Evolutionary conservation across 2,329 filamentous ascomycete genomes (phyloP).

Genomic region (Tolypocladium capitatum): DNA sequence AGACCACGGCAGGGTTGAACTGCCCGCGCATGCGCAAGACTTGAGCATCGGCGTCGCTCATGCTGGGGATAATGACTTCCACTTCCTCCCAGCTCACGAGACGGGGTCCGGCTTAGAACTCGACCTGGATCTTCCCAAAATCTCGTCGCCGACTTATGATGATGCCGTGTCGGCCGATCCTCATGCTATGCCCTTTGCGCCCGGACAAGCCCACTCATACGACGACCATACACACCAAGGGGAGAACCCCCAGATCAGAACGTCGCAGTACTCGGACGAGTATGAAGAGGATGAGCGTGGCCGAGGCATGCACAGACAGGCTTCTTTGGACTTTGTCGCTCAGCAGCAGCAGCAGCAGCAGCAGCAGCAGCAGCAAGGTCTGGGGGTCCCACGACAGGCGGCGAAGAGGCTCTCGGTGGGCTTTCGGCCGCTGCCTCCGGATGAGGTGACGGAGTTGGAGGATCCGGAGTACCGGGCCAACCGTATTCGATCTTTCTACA

Average conservation of each 20-base stretch:
- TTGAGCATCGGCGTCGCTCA: slow-evolving; percentile 8
- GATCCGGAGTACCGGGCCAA: slow-evolving; percentile 92
- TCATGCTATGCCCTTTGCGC: not conserved
- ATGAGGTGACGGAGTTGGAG: slow-evolving; percentile 65
- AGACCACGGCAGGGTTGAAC: slow-evolving; percentile 1
- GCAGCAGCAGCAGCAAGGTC: slow-evolving; percentile 18
- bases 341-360: slow-evolving; percentile 15
- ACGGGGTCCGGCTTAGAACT: slow-evolving; percentile 19
- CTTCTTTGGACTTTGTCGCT: slow-evolving; percentile 5
- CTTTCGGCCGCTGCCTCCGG: slow-evolving; percentile 75
- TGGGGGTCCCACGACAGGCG: slow-evolving; percentile 42
- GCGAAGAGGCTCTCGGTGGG: slow-evolving; percentile 52
- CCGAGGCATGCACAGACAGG: slow-evolving; percentile 19
- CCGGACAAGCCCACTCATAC: slow-evolving; percentile 3
- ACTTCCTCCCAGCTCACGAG: slow-evolving; percentile 13
- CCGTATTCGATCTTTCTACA: slow-evolving; percentile 96
- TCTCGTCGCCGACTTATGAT: slow-evolving; percentile 10
- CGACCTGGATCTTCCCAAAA: slow-evolving; percentile 22
- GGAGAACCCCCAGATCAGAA: slow-evolving; percentile 14
- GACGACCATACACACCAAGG: slow-evolving; percentile 6
- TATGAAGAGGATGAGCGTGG: slow-evolving; percentile 19
- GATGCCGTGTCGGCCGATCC: slow-evolving; percentile 6
- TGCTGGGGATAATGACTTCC: slow-evolving; percentile 7
- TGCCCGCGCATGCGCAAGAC: not conserved
- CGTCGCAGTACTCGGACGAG: slow-evolving; percentile 21